Evolutionary conservation across 1,284 basidiomycete genomes (phyloP), one percentile per base, ranked within the genome.

Genomic region (Tausonia pullulans): DNA sequence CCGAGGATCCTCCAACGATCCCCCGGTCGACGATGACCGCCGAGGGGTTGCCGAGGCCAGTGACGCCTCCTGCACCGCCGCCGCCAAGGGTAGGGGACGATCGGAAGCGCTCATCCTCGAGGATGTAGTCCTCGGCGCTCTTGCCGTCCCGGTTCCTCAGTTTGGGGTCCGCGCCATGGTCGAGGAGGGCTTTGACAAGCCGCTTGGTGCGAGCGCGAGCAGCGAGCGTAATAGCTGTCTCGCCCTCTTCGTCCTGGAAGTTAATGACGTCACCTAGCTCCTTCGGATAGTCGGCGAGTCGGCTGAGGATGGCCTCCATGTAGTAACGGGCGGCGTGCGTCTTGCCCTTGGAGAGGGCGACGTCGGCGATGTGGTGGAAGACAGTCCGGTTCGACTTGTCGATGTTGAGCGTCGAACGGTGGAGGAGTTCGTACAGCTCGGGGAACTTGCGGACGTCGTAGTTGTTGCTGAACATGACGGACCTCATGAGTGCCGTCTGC

Each of bases 381-480:
- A 98, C 90, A 40, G 96, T 98, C 14, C 96, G 89, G 74, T 98
- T 97, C 74, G 87, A 88, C 74, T 95, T 89, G 80, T 99, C 96
- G 76, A 99, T 98, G 76, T 99, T 98, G 71, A 99, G 87, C 0
- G 95, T 98, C 39, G 93, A 96, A 14, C 93, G 87, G 73, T 98
- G 95, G 40, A 99, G 79, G 6, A 98, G 84, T 75, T 98, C 95
- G 76, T 97, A 98, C 27, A 99, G 80, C 74, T 98, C 95, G 2
- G 93, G 92, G 72, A 99, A 99, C 76, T 98, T 99, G 72, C 96
- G 90, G 62, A 98, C 87, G 76, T 99, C 96, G 74, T 98, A 98
- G 76, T 98, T 99, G 79, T 99, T 99, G 67, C 92, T 91, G 76
- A 98, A 99, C 96, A 98, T 98, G 72, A 98, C 96, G 69, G 87